Evolutionary conservation across 345 rosid species (phyloP).

Genomic region (Heritiera fomes): DNA sequence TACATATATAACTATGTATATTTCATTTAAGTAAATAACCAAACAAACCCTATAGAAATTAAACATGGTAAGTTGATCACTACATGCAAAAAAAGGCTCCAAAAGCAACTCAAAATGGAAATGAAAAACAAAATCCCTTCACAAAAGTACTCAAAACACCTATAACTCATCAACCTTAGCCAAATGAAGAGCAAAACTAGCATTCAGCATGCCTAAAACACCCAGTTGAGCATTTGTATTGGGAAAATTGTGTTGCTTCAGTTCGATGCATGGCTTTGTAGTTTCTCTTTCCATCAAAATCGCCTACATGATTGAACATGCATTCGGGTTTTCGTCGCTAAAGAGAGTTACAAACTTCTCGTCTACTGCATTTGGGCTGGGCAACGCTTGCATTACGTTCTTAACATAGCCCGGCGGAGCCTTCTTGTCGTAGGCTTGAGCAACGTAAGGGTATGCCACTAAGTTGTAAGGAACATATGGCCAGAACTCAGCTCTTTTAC

Average conservation of each 20-base stretch:
- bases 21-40: too few relatives aligned
- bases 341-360: constrained; percentile 36
- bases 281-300: background rate
- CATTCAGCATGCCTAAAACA: background rate
- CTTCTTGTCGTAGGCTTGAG: constrained; percentile 50
- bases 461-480: constrained; percentile 49
- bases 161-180: background rate
- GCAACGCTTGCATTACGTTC: constrained; percentile 38
- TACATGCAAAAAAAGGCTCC: background rate
- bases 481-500: constrained; percentile 59
- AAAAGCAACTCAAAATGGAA: background rate
- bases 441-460: constrained; percentile 50
- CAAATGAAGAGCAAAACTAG: background rate
- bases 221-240: background rate
- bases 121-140: background rate
- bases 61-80: too few relatives aligned
- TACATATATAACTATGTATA: too few relatives aligned
- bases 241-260: background rate
- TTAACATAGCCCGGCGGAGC: constrained; percentile 55
- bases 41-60: too few relatives aligned
- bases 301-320: constrained; percentile 49
- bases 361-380: constrained; percentile 37
- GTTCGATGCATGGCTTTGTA: background rate
- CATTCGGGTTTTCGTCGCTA: constrained; percentile 54
- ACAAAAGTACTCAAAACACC: background rate